Percentiles rank a stretch among this genome's conserved stretches.
phyloP scores from a whole-genome alignment of 2,329 filamentous ascomycete genomes.

The Claviceps digitariae region DNA sequence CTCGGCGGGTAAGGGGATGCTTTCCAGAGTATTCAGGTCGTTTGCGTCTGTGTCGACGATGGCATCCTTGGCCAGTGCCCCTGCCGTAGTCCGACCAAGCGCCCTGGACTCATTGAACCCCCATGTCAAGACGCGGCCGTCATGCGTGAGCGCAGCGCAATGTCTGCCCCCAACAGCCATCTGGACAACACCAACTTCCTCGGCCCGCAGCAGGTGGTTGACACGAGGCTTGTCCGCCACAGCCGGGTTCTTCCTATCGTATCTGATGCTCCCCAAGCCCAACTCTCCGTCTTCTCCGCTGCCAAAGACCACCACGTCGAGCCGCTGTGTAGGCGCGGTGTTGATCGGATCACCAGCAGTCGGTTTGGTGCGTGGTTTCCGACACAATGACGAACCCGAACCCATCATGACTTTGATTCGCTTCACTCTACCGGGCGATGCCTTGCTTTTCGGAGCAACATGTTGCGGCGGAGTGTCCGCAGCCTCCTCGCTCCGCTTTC shows the following conservation, averaged over 20 bases:
- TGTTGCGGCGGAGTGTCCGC: background rate
- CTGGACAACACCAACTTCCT: conserved; percentile 38
- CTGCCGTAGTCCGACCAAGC: conserved; percentile 42
- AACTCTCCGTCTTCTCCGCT: conserved; percentile 8
- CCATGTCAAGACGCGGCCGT: conserved; percentile 52
- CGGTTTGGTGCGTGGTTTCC: background rate
- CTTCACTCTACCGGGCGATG: background rate
- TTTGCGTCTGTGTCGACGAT: conserved; percentile 24
- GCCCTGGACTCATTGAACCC: conserved; percentile 54
- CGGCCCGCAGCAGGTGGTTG: conserved; percentile 39
- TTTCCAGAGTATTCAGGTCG: conserved; percentile 44
- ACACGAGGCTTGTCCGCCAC: conserved; percentile 14
- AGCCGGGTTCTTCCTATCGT: conserved; percentile 1
- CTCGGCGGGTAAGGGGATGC: conserved; percentile 35
- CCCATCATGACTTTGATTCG: background rate
- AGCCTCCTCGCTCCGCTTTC: background rate
- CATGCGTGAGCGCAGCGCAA: conserved; percentile 44
- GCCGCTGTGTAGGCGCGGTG: conserved; percentile 1
- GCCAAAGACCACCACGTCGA: conserved; percentile 7
- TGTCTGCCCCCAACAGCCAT: conserved; percentile 53
- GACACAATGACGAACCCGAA: background rate
- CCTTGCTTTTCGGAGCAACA: background rate
- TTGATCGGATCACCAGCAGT: background rate
- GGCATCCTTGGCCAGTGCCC: conserved; percentile 24
- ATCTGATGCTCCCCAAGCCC: conserved; percentile 6